These are phyloP conservation scores for Calonectria hawksworthii DNA, from an alignment of 2,329 filamentous ascomycete species.

Conservation along the genomic window DNA sequence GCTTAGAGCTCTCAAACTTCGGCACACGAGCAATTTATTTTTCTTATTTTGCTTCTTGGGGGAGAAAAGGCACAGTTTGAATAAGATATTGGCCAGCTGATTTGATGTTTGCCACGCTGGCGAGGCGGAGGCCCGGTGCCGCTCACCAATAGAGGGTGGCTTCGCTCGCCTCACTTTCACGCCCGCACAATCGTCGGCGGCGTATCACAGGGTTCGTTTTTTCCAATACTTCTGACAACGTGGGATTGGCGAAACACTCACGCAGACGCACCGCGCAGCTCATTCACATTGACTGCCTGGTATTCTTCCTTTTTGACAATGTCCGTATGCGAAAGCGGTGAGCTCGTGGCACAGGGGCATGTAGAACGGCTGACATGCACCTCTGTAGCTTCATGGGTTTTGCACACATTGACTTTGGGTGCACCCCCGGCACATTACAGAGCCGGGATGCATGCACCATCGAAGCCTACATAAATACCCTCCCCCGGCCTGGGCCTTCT, in stretches of 20 bases:
- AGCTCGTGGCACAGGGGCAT: slow-evolving; percentile 42
- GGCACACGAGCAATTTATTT: neutral
- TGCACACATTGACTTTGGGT: slow-evolving; percentile 41
- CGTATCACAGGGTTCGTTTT: slow-evolving; percentile 43
- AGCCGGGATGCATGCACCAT: slow-evolving; percentile 33
- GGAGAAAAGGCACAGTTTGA: slow-evolving; percentile 6
- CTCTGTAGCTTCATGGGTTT: slow-evolving; percentile 39
- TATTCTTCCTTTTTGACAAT: slow-evolving; percentile 35
- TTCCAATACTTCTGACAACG: slow-evolving; percentile 40
- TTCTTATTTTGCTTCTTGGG: neutral
- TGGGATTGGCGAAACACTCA: slow-evolving; percentile 41
- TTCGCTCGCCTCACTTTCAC: slow-evolving; percentile 48
- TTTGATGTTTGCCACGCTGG: slow-evolving; percentile 48
- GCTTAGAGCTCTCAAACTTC: slow-evolving; percentile 18
- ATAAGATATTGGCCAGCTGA: slow-evolving; percentile 38
- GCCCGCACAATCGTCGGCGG: slow-evolving; percentile 33
- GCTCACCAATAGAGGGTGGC: slow-evolving; percentile 45
- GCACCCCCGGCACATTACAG: slow-evolving; percentile 41
- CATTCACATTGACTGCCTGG: slow-evolving; percentile 36
- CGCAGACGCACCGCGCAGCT: slow-evolving; percentile 37
- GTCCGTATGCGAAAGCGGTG: slow-evolving; percentile 43
- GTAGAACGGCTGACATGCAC: slow-evolving; percentile 38
- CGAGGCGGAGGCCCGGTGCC: slow-evolving; percentile 42
- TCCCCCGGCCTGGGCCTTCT: slow-evolving; percentile 31
- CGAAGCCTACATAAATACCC: slow-evolving; percentile 45